Percentiles rank a stretch among this genome's conserved stretches.
phyloP scores from a whole-genome alignment of 768 basidiomycete genomes.

The Pleurotus djamor region DNA sequence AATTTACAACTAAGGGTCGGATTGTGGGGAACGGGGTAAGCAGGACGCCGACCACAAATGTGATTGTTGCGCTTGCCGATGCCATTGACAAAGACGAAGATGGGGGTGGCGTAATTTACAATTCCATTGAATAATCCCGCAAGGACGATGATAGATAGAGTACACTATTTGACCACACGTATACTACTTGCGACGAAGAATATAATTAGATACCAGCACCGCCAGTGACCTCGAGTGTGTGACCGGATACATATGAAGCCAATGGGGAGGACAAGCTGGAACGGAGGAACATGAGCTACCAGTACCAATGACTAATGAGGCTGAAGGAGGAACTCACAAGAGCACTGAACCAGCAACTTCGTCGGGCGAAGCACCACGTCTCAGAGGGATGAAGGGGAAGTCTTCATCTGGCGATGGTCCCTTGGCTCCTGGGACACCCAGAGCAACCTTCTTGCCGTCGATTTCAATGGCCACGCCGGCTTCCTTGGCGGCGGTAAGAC shows the following conservation, averaged over 20 bases:
- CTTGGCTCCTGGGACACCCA: constrained; percentile 69
- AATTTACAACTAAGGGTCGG: too few relatives aligned
- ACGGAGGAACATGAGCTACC: background rate
- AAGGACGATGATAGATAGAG: too few relatives aligned
- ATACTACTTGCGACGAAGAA: too few relatives aligned
- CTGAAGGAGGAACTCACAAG: constrained; percentile 52
- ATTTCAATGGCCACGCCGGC: constrained; percentile 74
- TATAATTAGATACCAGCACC: constrained; percentile 65
- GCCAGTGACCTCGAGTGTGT: constrained; percentile 83
- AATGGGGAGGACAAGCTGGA: constrained; percentile 72
- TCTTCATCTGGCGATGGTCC: constrained; percentile 27
- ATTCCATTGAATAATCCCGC: too few relatives aligned
- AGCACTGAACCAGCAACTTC: constrained; percentile 76
- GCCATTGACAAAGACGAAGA: too few relatives aligned
- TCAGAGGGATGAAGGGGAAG: constrained; percentile 56
- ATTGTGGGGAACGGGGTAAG: too few relatives aligned
- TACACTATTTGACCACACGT: too few relatives aligned
- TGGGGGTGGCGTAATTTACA: too few relatives aligned
- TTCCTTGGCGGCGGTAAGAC: constrained; percentile 80
- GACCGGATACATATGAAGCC: constrained; percentile 78
- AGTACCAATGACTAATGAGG: background rate
- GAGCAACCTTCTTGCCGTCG: constrained; percentile 78
- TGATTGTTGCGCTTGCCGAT: too few relatives aligned
- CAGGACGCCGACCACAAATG: too few relatives aligned
- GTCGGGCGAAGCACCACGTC: constrained; percentile 64